Conservation (phyloP, 805 yeast genomes). For the Schwanniomyces polymorphus region DNA sequence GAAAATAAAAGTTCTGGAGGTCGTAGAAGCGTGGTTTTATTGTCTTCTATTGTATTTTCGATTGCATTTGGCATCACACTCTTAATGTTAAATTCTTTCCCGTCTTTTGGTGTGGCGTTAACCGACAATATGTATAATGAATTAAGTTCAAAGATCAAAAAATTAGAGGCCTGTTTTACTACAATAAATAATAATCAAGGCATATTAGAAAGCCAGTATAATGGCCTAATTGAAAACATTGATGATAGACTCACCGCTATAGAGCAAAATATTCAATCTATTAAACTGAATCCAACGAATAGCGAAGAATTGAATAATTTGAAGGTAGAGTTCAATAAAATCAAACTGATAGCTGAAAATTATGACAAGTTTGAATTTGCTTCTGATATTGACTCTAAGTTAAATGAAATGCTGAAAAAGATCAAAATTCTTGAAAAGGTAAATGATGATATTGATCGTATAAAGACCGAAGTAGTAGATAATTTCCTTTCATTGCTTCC, state of each 20-base stretch:
- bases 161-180: background rate
- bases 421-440: conserved; percentile 12
- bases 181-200: conserved; percentile 15
- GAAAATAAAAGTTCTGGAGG: conserved; percentile 1
- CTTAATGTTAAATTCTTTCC: background rate
- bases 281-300: conserved; percentile 3
- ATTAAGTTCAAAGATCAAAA: background rate
- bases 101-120: background rate
- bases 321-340: conserved; percentile 9
- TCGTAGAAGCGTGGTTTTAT: background rate
- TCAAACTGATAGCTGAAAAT: conserved; percentile 9
- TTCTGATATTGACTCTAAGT: conserved; percentile 8
- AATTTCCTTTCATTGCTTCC: conserved; percentile 25
- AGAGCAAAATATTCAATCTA: conserved; percentile 6
- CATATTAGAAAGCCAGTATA: conserved; percentile 14
- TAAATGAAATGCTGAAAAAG: conserved; percentile 15
- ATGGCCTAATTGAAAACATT: background rate
- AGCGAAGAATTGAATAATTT: conserved; percentile 8
- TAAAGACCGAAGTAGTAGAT: conserved; percentile 16
- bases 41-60: background rate
- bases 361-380: conserved; percentile 5
- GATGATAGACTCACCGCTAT: too few relatives aligned
- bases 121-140: background rate
- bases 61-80: background rate
- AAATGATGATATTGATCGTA: conserved; percentile 10